These are phyloP conservation scores for Fomitopsis pinicola DNA, from an alignment of 1,284 basidiomycete genomes.

Conservation along the genomic window DNA sequence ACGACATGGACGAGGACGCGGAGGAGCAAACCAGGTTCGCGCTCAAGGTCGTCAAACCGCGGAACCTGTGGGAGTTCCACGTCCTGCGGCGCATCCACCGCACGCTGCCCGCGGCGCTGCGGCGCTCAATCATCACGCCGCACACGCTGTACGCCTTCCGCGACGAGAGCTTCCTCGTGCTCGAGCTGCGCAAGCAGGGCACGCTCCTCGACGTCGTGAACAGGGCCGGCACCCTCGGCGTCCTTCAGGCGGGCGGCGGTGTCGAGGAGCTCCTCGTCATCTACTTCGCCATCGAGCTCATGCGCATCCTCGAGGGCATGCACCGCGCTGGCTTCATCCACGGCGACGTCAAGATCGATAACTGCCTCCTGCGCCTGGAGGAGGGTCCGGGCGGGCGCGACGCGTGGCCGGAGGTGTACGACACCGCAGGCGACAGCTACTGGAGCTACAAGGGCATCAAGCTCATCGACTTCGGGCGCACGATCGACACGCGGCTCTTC, in stretches of 20 bases:
- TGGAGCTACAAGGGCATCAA: constrained; percentile 89
- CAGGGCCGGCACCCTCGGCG: constrained; percentile 63
- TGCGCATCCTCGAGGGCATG: constrained; percentile 80
- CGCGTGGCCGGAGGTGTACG: constrained; percentile 75
- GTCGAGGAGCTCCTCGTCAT: constrained; percentile 93
- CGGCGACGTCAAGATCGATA: constrained; percentile 99
- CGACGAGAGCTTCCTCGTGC: constrained; percentile 89
- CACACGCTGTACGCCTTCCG: constrained; percentile 76
- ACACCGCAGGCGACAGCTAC: constrained; percentile 71
- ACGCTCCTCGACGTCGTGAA: constrained; percentile 94
- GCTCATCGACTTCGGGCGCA: constrained; percentile 95
- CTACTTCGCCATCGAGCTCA: constrained; percentile 92
- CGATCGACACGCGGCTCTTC: constrained; percentile 84
- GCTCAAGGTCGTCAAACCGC: constrained; percentile 89
- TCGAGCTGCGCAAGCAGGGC: constrained; percentile 89
- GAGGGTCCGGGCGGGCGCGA: constrained; percentile 69
- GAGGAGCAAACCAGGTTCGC: constrained; percentile 69
- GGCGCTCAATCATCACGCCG: constrained; percentile 68
- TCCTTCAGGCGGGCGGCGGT: constrained; percentile 75
- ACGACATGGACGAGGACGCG: constrained; percentile 56
- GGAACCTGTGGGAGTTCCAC: constrained; percentile 92
- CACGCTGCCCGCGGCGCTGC: constrained; percentile 52
- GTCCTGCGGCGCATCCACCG: constrained; percentile 78
- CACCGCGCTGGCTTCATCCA: constrained; percentile 87
- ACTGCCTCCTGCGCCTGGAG: constrained; percentile 90